phyloP scores from a whole-genome alignment of 805 yeast species.

The Ogataea methanolica region DNA sequence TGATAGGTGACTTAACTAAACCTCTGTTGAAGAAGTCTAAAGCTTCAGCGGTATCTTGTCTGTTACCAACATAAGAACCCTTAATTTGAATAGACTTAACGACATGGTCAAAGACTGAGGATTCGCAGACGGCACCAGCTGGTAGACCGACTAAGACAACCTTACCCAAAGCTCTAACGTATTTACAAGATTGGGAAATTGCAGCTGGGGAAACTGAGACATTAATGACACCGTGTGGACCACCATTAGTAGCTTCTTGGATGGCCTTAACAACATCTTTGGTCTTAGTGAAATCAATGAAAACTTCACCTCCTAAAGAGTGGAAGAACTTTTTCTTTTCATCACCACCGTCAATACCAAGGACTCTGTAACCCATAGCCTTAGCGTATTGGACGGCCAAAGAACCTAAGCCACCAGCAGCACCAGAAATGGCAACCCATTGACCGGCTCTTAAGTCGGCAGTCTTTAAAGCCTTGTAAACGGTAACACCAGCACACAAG shows the following conservation, averaged over 20 bases:
- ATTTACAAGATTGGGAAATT: slow-evolving; percentile 38
- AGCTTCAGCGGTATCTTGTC: slow-evolving; percentile 58
- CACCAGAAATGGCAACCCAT: slow-evolving; percentile 51
- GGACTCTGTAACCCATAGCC: slow-evolving; percentile 45
- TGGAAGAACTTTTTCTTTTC: slow-evolving; percentile 39
- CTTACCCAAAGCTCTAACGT: slow-evolving; percentile 49
- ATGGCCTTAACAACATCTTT: slow-evolving; percentile 36
- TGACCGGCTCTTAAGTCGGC: slow-evolving; percentile 43
- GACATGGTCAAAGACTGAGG: slow-evolving; percentile 51
- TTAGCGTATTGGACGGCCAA: slow-evolving; percentile 46
- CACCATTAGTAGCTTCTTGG: slow-evolving; percentile 41
- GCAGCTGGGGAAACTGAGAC: slow-evolving; percentile 49
- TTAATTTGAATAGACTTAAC: slow-evolving; percentile 48
- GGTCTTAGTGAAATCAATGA: slow-evolving; percentile 38
- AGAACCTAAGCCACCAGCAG: slow-evolving; percentile 50
- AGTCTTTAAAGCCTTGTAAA: slow-evolving; percentile 49
- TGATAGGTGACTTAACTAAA: slow-evolving; percentile 48
- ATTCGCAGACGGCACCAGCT: slow-evolving; percentile 49
- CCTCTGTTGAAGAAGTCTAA: slow-evolving; percentile 51
- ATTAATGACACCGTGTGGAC: slow-evolving; percentile 49
- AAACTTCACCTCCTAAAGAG: slow-evolving; percentile 43
- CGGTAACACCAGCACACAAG: slow-evolving; percentile 51
- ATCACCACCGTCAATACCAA: slow-evolving; percentile 46
- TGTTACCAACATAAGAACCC: slow-evolving; percentile 59
- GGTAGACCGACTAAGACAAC: slow-evolving; percentile 62